These are phyloP conservation scores for Syncephalastrum monosporum DNA, from an alignment of 371 early-diverging fungal genomes.

Conservation along the genomic window DNA sequence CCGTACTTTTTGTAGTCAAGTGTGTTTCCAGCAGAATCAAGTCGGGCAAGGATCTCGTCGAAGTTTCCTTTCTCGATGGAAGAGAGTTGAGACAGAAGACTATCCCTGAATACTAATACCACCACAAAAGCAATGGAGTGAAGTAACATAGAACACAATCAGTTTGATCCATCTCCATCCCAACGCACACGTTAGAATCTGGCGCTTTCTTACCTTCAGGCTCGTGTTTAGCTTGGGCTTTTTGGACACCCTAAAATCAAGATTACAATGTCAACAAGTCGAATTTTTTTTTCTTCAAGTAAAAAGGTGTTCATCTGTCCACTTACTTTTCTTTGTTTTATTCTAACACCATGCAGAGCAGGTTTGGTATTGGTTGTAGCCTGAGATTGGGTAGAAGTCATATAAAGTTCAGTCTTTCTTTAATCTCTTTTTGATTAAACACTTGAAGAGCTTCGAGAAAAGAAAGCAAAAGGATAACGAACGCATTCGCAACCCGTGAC, in stretches of 20 bases:
- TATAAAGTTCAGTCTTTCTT: conserved; percentile 23
- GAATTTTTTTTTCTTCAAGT: not conserved
- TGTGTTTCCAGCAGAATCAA: conserved; percentile 83
- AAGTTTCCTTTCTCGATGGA: conserved; percentile 67
- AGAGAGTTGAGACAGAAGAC: conserved; percentile 63
- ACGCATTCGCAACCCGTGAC: too few species aligned
- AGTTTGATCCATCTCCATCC: too few species aligned
- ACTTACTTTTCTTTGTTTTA: conserved; percentile 74
- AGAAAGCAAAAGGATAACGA: too few species aligned
- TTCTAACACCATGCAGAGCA: conserved; percentile 80
- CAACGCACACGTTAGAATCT: too few species aligned
- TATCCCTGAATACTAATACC: conserved; percentile 70
- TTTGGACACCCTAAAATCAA: conserved; percentile 69
- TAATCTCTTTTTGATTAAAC: conserved; percentile 11
- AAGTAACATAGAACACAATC: not conserved
- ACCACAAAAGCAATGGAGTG: too few species aligned
- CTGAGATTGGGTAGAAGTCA: conserved; percentile 62
- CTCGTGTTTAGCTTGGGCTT: conserved; percentile 84
- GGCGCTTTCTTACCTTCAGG: conserved; percentile 60
- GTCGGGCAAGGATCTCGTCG: conserved; percentile 65
- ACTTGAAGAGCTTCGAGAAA: too few species aligned
- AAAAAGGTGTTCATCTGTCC: not conserved
- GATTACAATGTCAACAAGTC: conserved; percentile 6
- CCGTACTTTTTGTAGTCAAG: conserved; percentile 94
- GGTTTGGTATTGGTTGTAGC: conserved; percentile 57